Base-by-base conservation (phyloP, 768 basidiomycete species). In the Pisolithus tinctorius region DNA sequence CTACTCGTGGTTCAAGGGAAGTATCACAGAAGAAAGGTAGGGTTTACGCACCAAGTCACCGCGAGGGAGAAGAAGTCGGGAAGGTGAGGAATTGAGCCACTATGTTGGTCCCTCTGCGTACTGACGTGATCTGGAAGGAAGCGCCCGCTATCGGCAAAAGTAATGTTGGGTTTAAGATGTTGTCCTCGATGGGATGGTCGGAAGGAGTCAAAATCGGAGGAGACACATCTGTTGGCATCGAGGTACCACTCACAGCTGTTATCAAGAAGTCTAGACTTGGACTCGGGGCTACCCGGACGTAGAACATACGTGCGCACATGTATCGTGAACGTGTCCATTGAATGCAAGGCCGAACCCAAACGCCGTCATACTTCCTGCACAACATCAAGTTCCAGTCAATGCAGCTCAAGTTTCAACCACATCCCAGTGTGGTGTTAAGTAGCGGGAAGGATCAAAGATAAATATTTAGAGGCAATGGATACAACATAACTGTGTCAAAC, bases 141-240 rank as follows among this genome's bases (percentile, higher is more conserved):
- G 91, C 90, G 13, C 88, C 88, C 2, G 91, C 84, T 70, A 86
- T 97, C 49, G 84, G 79, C 13, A 73, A 79, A 55, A 71, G 80
- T 2, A 97, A 97, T 58, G 61, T 93, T 46, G 95, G 95, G 0
- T 96, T 95, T 72, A 80, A 70, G 70, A 80, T 98, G 81, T 65
- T 97, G 55, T 82, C 84, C 14, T 74, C 78, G 54, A 96, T 97
- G 94, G 94, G 94, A 39, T 95, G 93, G 93, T 65, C 79, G 3
- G 88, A 92, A 59, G 93, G 93, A 0, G 76, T 81, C 39, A 71
- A 77, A 11, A 93, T 95, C 58, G 93, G 93, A 4, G 73, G 78
- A 0, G 61, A 68, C 1, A 54, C 56, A 6, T 71, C 75, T 7
- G 78, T 70, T 30, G 90, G 90, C 0, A 66, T 95, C 49, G 83